Base-by-base conservation (phyloP, 2,329 filamentous ascomycete species). In the Aspergillus sergii region DNA sequence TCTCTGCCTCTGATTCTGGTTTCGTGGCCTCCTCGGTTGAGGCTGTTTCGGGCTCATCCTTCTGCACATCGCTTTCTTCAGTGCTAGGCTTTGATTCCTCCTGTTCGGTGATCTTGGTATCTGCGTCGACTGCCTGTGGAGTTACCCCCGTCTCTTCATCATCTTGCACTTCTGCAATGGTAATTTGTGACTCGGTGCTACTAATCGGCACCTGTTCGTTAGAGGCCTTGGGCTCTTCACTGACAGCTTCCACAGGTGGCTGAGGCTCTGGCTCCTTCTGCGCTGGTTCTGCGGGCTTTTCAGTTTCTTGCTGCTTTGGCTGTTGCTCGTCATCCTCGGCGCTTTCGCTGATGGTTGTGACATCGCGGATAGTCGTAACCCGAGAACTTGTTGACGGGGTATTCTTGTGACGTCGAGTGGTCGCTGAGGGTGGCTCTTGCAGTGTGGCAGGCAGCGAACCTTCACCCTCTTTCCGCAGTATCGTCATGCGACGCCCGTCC, bases 341-440 rank as follows among this genome's bases (percentile, higher is more conserved):
- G 57, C 92, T 88, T 75, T 96, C 93, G 41, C 92, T 85, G 16
- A 96, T 93, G 0, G 92, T 95, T 1, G 89, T 51, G 16, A 51
- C 48, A 32, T 96, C 93, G 41, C 92, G 85, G 14, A 96, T 93
- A 0, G 92, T 95, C 1, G 89, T 88, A 23, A 97, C 91, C 5
- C 89, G 86, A 59, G 89, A 92, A 56, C 91, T 90, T 16, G 91
- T 90, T 16, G 91, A 94, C 28, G 91, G 91, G 67, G 89, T 94
- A 75, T 92, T 91, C 71, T 92, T 89, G 76, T 97, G 93, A 66
- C 93, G 86, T 73, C 94, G 89, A 7, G 92, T 94, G 71, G 92
- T 96, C 59, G 90, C 87, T 68, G 79, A 85, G 78, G 67, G 87
- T 80, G 65, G 63, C 79, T 64, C 77, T 43, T 73, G 68, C n/a